These are phyloP conservation scores for Thermothielavioides terrestris DNA, from an alignment of 495 filamentous ascomycete genomes.

Conservation along the genomic window DNA sequence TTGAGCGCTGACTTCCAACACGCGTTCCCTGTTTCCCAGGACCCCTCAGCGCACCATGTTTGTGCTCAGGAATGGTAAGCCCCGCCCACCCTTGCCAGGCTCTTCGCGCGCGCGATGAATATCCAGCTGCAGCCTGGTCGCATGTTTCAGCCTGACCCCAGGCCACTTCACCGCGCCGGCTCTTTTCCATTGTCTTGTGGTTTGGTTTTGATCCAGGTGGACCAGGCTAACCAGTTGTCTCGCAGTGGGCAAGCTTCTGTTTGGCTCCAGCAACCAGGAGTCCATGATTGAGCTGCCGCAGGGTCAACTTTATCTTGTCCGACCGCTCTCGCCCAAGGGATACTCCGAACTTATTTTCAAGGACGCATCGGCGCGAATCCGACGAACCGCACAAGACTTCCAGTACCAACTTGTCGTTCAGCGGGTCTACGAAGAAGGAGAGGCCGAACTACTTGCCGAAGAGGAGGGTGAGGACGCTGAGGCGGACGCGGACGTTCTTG, in stretches of 20 bases:
- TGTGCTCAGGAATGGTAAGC: conserved; percentile 26
- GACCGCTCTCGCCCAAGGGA: conserved; percentile 88
- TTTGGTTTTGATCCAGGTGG: neutral
- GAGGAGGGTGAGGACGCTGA: conserved; percentile 73
- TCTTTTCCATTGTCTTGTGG: neutral
- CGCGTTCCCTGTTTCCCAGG: neutral
- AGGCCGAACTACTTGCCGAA: conserved; percentile 78
- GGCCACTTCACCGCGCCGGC: neutral
- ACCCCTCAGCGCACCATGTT: conserved; percentile 19
- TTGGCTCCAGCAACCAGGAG: conserved; percentile 83
- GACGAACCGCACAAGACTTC: conserved; percentile 84
- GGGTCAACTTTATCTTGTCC: conserved; percentile 94
- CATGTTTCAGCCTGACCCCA: neutral
- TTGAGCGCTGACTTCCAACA: neutral
- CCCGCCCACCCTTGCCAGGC: conserved; percentile 5
- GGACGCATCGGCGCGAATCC: conserved; percentile 84
- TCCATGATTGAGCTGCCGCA: conserved; percentile 88
- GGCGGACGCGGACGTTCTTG: conserved; percentile 54
- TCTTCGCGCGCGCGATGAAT: neutral
- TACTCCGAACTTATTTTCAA: conserved; percentile 99
- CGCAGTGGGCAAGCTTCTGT: conserved; percentile 85
- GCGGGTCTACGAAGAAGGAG: conserved; percentile 93
- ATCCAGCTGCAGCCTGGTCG: neutral
- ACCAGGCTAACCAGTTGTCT: conserved; percentile 14
- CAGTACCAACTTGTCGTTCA: conserved; percentile 97